Conservation (phyloP, 164 flowering plant species). For the Vitis rotundifolia region DNA sequence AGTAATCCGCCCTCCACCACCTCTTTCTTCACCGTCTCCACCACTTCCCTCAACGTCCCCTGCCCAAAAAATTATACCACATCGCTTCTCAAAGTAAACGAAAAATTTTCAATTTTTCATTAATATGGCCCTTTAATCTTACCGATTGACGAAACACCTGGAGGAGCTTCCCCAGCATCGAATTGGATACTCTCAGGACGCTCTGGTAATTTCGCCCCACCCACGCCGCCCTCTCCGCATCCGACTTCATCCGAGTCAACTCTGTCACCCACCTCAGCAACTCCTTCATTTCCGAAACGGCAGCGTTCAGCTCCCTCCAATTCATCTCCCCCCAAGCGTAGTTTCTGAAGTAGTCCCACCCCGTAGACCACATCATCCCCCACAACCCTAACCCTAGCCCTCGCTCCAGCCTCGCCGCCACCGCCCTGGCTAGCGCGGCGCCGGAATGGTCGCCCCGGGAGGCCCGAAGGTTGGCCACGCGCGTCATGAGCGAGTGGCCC, state of each 20-base stretch:
- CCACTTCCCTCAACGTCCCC: constrained; percentile 61
- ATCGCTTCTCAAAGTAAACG: no score
- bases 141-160: constrained; percentile 50
- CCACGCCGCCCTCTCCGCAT: constrained; percentile 44
- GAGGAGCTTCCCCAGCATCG: constrained; percentile 38
- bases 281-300: constrained; percentile 45
- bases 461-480: constrained; percentile 61
- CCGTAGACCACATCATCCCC: constrained; percentile 35
- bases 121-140: neutral
- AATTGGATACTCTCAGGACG: constrained; percentile 37
- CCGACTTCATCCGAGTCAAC: constrained; percentile 47
- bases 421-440: constrained; percentile 36
- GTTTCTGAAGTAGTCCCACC: constrained; percentile 57
- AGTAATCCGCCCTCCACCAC: constrained; percentile 58
- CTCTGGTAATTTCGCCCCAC: constrained; percentile 38
- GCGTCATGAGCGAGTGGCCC: constrained; percentile 54
- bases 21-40: constrained; percentile 52
- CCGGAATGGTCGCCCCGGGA: constrained; percentile 56
- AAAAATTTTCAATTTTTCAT: neutral
- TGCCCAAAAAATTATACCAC: constrained; percentile 13
- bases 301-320: constrained; percentile 31
- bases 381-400: constrained; percentile 40
- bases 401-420: constrained; percentile 47
- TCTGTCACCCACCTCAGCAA: constrained; percentile 38
- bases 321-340: constrained; percentile 57